Conservation (phyloP, 129 eudicot species). For the Chrysanthemum seticuspe region DNA sequence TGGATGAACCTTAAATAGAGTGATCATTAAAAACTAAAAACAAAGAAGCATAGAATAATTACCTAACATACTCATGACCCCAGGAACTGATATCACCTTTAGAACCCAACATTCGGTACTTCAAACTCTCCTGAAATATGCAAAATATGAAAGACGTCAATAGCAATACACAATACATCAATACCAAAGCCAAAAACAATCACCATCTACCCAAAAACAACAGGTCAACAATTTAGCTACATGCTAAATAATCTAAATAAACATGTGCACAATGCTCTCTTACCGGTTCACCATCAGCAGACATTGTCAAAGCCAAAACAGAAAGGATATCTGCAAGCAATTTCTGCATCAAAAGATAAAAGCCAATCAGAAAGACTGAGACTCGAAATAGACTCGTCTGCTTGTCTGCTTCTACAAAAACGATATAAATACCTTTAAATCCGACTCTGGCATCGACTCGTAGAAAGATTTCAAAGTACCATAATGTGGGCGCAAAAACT, state of each 20-base stretch:
- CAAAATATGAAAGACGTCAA: constrained; percentile 7
- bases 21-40: no score
- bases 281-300: constrained; percentile 98
- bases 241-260: not conserved
- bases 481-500: constrained; percentile 93
- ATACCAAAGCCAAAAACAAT: not conserved
- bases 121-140: constrained; percentile 79
- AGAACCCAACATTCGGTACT: constrained; percentile 89
- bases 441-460: constrained; percentile 74
- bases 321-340: constrained; percentile 92
- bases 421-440: constrained; percentile 53
- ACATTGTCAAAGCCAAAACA: constrained; percentile 98
- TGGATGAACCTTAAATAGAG: not conserved
- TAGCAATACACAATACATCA: constrained; percentile 13
- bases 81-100: constrained; percentile 98
- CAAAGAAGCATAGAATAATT: constrained; percentile 7
- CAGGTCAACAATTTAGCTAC: not conserved
- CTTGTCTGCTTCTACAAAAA: not conserved
- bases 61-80: constrained; percentile 99
- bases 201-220: not conserved
- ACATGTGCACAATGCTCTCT: constrained; percentile 5
- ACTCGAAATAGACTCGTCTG: not conserved
- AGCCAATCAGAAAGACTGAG: constrained; percentile 12
- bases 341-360: constrained; percentile 53
- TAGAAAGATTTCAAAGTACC: constrained; percentile 52